Evolutionary conservation across 2,329 filamentous ascomycete species (phyloP).

Genomic region (Alternaria triticina): DNA sequence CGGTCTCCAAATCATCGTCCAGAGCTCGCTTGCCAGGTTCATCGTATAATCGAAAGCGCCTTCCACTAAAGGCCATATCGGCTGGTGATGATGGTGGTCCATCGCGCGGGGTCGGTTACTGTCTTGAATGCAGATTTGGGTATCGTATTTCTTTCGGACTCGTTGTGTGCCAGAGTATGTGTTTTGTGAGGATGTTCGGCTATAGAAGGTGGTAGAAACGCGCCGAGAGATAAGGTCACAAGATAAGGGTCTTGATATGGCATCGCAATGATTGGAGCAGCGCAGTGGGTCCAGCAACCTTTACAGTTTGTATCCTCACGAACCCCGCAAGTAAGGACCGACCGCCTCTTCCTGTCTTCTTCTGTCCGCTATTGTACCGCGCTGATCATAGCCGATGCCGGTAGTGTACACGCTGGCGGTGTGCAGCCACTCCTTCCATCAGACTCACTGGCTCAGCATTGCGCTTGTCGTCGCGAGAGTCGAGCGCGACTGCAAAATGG

Average conservation of each 20-base stretch:
- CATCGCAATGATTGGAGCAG: constrained; percentile 1
- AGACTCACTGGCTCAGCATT: not conserved
- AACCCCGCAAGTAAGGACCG: not conserved
- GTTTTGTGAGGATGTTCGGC: not conserved
- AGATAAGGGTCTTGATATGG: constrained; percentile 10
- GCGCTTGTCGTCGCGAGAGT: not conserved
- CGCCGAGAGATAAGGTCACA: constrained; percentile 17
- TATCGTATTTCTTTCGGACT: not conserved
- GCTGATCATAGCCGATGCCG: not conserved
- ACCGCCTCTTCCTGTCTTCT: not conserved
- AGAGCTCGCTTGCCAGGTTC: constrained; percentile 20
- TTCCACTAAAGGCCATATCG: constrained; percentile 24
- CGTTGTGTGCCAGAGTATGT: not conserved
- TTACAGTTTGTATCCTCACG: not conserved
- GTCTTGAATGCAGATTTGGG: not conserved
- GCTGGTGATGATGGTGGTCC: constrained; percentile 26
- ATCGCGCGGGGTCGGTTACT: not conserved
- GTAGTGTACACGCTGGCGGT: not conserved
- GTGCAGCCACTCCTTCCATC: not conserved
- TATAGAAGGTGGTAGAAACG: not conserved
- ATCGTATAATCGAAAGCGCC: constrained; percentile 21
- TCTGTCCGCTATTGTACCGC: not conserved
- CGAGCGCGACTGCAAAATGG: not conserved
- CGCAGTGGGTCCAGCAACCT: not conserved
- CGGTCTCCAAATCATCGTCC: constrained; percentile 20